Evolutionary conservation across 1,139 yeast species (phyloP).

Genomic region (Geotrichum cucujoidarum): DNA sequence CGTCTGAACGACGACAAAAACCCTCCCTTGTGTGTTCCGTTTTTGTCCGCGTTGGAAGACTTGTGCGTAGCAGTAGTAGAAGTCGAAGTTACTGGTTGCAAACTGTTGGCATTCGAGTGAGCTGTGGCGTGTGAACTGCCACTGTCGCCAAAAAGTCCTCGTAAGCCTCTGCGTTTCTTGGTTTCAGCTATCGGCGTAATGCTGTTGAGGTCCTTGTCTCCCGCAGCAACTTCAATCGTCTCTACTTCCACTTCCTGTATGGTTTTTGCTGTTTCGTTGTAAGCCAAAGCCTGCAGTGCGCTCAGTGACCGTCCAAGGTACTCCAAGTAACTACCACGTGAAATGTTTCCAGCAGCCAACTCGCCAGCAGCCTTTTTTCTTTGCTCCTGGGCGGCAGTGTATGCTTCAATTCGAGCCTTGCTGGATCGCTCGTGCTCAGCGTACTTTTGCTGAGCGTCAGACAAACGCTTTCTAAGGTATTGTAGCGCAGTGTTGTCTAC

Average conservation of each 20-base stretch:
- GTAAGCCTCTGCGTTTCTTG: slow-evolving; percentile 28
- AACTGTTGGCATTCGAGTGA: not conserved
- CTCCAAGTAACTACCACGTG: slow-evolving; percentile 38
- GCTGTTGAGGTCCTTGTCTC: slow-evolving; percentile 45
- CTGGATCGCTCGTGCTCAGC: slow-evolving; percentile 31
- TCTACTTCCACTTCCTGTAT: slow-evolving; percentile 82
- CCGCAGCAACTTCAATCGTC: slow-evolving; percentile 81
- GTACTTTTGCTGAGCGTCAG: slow-evolving; percentile 33
- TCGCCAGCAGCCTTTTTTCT: slow-evolving; percentile 24
- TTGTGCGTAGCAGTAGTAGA: slow-evolving; percentile 15
- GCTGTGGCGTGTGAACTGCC: slow-evolving; percentile 23
- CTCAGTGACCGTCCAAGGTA: slow-evolving; percentile 52
- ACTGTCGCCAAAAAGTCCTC: slow-evolving; percentile 20
- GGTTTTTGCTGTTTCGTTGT: slow-evolving; percentile 69
- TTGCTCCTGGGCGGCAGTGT: slow-evolving; percentile 28
- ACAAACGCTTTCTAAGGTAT: slow-evolving; percentile 57
- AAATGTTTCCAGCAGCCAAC: slow-evolving; percentile 24
- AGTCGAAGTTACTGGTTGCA: slow-evolving; percentile 11
- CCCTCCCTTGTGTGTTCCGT: slow-evolving; percentile 17
- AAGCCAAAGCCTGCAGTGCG: slow-evolving; percentile 58
- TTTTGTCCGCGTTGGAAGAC: slow-evolving; percentile 9
- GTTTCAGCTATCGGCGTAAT: slow-evolving; percentile 35
- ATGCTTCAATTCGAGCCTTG: slow-evolving; percentile 31
- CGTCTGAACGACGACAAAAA: slow-evolving; percentile 16
- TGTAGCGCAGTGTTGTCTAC: slow-evolving; percentile 59